Evolutionary conservation across 1,284 basidiomycete genomes (phyloP).

Genomic region (Inonotus hispidus): DNA sequence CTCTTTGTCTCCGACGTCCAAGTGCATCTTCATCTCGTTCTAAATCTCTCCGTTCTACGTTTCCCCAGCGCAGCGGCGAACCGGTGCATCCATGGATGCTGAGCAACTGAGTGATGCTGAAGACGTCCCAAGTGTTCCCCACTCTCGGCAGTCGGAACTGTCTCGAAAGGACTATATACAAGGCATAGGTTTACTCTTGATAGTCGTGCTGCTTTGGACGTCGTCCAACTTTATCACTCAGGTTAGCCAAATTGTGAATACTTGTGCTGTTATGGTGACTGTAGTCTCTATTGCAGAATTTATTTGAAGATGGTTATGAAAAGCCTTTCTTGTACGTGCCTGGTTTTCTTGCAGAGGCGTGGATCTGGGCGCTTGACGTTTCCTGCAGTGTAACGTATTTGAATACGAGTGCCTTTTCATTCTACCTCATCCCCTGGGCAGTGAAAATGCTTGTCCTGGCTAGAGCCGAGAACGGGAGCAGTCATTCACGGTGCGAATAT

Average conservation of each 20-base stretch:
- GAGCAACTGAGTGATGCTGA: constrained; percentile 1
- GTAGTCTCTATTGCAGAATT: constrained; percentile 38
- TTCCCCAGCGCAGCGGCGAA: background rate
- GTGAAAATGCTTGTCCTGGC: constrained; percentile 35
- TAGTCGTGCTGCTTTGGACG: constrained; percentile 86
- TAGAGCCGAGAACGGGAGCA: constrained; percentile 11
- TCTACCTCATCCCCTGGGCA: constrained; percentile 80
- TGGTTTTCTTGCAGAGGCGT: background rate
- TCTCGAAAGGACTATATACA: constrained; percentile 51
- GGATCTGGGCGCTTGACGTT: constrained; percentile 2
- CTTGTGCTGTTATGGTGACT: constrained; percentile 9
- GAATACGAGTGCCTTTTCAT: constrained; percentile 82
- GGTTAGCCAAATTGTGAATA: constrained; percentile 34
- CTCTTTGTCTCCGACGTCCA: background rate
- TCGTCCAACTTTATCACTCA: constrained; percentile 75
- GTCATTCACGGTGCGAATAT: constrained; percentile 6
- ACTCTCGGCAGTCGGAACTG: background rate
- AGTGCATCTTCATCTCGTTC: background rate
- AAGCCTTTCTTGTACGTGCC: constrained; percentile 75
- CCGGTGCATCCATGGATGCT: constrained; percentile 2
- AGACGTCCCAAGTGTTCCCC: background rate
- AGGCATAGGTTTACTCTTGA: constrained; percentile 67
- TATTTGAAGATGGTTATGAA: constrained; percentile 68
- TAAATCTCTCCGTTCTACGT: background rate
- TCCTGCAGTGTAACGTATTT: constrained; percentile 72